A percentile compares a stretch with the other conserved stretches of the same genome.
Conservation (phyloP, 768 basidiomycete species). For the Boletus eberwhitei region DNA sequence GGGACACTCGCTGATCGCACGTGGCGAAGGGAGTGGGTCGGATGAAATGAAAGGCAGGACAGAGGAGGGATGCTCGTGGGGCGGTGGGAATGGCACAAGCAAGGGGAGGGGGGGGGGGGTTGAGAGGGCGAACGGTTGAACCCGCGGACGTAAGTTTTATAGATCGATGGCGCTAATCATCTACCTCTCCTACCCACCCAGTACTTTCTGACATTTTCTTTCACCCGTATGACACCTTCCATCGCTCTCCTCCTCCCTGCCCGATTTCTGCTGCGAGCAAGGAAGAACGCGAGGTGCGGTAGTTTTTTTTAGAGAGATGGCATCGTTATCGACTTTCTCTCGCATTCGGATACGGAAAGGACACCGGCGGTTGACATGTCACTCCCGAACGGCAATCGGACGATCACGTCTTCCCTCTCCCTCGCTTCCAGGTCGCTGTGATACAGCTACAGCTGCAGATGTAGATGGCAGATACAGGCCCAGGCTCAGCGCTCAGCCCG, state of each 20-base stretch:
- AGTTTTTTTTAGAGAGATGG: background rate
- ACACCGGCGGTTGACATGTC: background rate
- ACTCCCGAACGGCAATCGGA: background rate
- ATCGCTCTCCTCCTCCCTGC: background rate
- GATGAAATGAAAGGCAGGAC: background rate
- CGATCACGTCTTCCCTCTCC: background rate
- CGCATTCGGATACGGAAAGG: background rate
- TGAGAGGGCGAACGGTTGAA: background rate
- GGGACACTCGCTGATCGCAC: background rate
- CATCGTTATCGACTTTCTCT: background rate
- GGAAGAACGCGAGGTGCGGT: background rate
- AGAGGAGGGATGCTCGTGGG: background rate
- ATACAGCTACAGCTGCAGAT: background rate
- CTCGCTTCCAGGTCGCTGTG: background rate
- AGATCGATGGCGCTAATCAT: background rate
- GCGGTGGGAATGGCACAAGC: background rate
- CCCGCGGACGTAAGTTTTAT: background rate
- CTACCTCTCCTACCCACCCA: too few relatives aligned
- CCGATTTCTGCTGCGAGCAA: background rate
- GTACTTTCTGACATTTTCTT: background rate
- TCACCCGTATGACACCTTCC: too few relatives aligned
- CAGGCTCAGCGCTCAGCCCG: conserved; percentile 6
- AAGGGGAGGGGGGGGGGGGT: background rate
- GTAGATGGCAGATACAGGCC: background rate
- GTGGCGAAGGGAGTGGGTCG: background rate